Percentiles rank a stretch among this genome's conserved stretches.
These are phyloP conservation scores for Beauveria sp. DNA, from an alignment of 2,329 filamentous ascomycete genomes.

Conservation along the genomic window DNA sequence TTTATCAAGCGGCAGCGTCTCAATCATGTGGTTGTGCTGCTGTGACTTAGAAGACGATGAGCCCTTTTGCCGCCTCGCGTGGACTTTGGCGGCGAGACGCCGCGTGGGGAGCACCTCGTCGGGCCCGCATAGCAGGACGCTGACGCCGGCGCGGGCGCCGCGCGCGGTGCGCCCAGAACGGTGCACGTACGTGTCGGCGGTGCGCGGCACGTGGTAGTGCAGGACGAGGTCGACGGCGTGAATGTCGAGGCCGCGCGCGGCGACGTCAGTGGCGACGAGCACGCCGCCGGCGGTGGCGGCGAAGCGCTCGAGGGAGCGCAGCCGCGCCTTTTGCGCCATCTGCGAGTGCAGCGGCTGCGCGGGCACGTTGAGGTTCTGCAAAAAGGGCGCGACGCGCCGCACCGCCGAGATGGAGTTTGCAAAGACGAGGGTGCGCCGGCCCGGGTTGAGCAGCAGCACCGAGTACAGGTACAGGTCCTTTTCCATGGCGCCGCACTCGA, in stretches of 20 bases:
- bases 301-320: slow-evolving; percentile 89
- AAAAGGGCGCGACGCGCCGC: slow-evolving; percentile 73
- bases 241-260: slow-evolving; percentile 89
- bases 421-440: slow-evolving; percentile 78
- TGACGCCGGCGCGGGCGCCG: slow-evolving; percentile 67
- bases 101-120: slow-evolving; percentile 84
- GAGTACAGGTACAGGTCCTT: slow-evolving; percentile 96
- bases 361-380: slow-evolving; percentile 73
- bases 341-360: slow-evolving; percentile 79
- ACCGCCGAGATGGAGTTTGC: slow-evolving; percentile 94
- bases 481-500: slow-evolving; percentile 88
- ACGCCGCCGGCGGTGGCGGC: slow-evolving; percentile 59
- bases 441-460: slow-evolving; percentile 73
- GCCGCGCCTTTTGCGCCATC: slow-evolving; percentile 91
- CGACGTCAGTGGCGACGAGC: slow-evolving; percentile 87
- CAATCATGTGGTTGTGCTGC: slow-evolving; percentile 57
- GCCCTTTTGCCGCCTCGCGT: slow-evolving; percentile 42
- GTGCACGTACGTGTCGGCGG: slow-evolving; percentile 91
- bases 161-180: slow-evolving; percentile 90
- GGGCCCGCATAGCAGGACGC: slow-evolving; percentile 80
- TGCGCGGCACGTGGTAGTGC: slow-evolving; percentile 89
- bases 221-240: slow-evolving; percentile 80
- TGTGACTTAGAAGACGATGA: too few relatives aligned
- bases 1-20: slow-evolving; percentile 75
- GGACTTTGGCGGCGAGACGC: slow-evolving; percentile 80